phyloP scores from a whole-genome alignment of 1,284 basidiomycete genomes.

The Leccinum glutinopallens region DNA sequence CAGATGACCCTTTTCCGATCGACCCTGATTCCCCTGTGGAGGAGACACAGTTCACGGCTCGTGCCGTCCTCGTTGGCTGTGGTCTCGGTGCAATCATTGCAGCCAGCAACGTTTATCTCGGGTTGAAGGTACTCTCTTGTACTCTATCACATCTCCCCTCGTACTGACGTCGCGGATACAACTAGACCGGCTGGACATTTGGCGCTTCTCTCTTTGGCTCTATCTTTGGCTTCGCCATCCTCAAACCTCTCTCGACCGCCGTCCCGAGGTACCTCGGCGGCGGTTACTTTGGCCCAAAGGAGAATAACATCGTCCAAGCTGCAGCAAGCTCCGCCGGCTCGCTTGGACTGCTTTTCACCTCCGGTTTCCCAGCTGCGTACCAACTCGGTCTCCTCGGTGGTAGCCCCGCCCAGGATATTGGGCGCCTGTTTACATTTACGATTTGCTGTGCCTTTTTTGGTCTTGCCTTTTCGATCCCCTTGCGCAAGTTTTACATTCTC shows the following conservation, averaged over 20 bases:
- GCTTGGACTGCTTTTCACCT: slow-evolving; percentile 46
- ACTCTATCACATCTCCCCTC: neutral
- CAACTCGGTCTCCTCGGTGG: slow-evolving; percentile 53
- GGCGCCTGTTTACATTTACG: slow-evolving; percentile 65
- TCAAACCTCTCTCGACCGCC: slow-evolving; percentile 59
- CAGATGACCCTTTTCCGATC: slow-evolving; percentile 50
- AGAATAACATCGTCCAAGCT: slow-evolving; percentile 44
- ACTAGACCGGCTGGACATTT: slow-evolving; percentile 65
- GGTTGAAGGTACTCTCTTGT: slow-evolving; percentile 47
- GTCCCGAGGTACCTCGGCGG: slow-evolving; percentile 55
- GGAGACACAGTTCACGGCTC: slow-evolving; percentile 57
- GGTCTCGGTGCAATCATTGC: slow-evolving; percentile 49
- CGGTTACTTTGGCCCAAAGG: slow-evolving; percentile 68
- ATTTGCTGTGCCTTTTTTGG: slow-evolving; percentile 40
- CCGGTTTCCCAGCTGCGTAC: slow-evolving; percentile 68
- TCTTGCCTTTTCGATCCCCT: slow-evolving; percentile 55
- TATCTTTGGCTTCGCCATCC: slow-evolving; percentile 53
- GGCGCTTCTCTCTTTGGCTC: slow-evolving; percentile 61
- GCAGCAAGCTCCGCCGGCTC: slow-evolving; percentile 49
- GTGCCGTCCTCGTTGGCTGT: slow-evolving; percentile 60
- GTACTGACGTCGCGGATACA: neutral
- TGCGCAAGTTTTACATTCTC: slow-evolving; percentile 68
- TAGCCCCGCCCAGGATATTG: slow-evolving; percentile 45
- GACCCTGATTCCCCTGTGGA: slow-evolving; percentile 51
- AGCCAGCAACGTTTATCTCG: slow-evolving; percentile 70